These are phyloP conservation scores for Syzygium jambos DNA, from an alignment of 345 rosid genomes.

Conservation along the genomic window DNA sequence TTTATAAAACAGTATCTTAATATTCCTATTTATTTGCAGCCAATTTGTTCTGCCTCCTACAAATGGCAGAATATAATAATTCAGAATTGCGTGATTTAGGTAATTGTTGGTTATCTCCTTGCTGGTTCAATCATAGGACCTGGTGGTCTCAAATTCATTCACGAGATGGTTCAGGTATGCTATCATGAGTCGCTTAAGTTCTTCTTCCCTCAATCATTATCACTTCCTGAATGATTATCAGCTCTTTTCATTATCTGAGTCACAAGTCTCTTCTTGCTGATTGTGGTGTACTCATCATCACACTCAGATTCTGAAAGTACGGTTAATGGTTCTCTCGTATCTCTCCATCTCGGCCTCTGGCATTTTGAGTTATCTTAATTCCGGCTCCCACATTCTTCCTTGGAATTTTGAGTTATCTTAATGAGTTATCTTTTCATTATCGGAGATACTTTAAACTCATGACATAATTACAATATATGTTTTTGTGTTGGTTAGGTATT, in stretches of 20 bases:
- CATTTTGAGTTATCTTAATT: background rate
- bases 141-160: conserved; percentile 93
- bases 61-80: background rate
- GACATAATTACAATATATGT: background rate
- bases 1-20: background rate
- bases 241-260: background rate
- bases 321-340: background rate
- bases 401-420: too few relatives aligned
- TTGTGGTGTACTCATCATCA: background rate
- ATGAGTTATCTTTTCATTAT: too few relatives aligned
- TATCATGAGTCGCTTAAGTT: background rate
- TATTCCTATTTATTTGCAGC: background rate
- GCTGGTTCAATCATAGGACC: conserved; percentile 97
- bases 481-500: background rate
- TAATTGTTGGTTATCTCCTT: conserved; percentile 96
- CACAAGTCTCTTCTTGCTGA: background rate
- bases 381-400: background rate
- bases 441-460: background rate
- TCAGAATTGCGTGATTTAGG: conserved; percentile 23
- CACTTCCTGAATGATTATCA: background rate
- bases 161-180: conserved; percentile 98
- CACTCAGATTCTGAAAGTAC: background rate
- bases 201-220: background rate
- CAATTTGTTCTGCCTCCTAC: background rate
- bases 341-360: background rate